These are phyloP conservation scores for Citrullus colocynthis DNA, from an alignment of 306 rosid species.

Conservation along the genomic window DNA sequence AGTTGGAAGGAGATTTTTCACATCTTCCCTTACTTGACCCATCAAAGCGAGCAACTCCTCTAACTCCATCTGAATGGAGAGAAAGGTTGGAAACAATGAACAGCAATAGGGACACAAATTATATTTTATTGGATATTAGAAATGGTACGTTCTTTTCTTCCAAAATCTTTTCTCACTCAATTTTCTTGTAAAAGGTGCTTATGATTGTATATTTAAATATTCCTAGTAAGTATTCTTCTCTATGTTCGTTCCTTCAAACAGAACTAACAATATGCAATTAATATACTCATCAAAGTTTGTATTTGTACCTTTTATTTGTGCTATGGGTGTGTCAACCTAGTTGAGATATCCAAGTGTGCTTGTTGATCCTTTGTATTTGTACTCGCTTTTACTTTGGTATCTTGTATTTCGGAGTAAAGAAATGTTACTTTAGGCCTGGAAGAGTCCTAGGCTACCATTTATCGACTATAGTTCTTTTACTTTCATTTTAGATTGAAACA, in stretches of 20 bases:
- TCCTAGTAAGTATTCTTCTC: neutral
- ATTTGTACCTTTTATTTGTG: too few relatives aligned
- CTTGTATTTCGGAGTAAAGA: too few relatives aligned
- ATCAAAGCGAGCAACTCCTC: constrained; percentile 64
- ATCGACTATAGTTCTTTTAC: neutral
- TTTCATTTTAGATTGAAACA: neutral
- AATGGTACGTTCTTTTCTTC: constrained; percentile 46
- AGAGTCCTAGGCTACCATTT: neutral
- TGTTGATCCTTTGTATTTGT: too few relatives aligned
- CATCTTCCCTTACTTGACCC: constrained; percentile 77
- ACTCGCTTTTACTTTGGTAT: too few relatives aligned
- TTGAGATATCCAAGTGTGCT: too few relatives aligned
- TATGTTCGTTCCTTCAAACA: neutral
- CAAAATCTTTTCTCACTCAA: neutral
- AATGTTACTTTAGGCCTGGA: neutral
- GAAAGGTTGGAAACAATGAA: constrained; percentile 38
- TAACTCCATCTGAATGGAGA: constrained; percentile 77
- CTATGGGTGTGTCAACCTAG: too few relatives aligned
- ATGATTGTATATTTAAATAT: neutral
- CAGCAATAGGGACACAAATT: constrained; percentile 15
- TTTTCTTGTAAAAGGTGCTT: neutral
- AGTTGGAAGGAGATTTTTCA: constrained; percentile 65
- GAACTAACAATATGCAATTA: neutral
- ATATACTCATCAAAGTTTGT: neutral
- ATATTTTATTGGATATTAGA: constrained; percentile 67